Percentiles rank a stretch among this genome's conserved stretches.
phyloP scores from a whole-genome alignment of 176 grass and related monocot species.

The Rhynchospora pubera region DNA sequence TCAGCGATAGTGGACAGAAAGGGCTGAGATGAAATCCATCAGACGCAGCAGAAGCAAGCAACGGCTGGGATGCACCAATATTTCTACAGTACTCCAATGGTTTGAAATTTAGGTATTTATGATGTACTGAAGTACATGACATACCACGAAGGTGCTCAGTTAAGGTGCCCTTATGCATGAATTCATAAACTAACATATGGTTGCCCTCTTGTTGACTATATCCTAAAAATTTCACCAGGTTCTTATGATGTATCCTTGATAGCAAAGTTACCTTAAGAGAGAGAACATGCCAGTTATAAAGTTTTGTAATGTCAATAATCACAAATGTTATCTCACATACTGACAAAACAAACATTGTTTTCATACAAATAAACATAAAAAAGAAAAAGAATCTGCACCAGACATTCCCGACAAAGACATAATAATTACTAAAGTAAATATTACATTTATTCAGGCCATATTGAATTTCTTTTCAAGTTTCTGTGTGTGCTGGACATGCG shows the following conservation, averaged over 20 bases:
- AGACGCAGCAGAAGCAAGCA: too few species aligned
- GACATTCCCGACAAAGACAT: too few species aligned
- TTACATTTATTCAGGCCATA: too few species aligned
- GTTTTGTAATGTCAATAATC: constrained; percentile 4
- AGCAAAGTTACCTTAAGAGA: constrained; percentile 80
- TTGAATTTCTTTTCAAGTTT: too few species aligned
- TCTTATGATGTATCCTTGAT: constrained; percentile 94
- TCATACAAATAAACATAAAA: not conserved
- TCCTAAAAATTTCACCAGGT: constrained; percentile 87
- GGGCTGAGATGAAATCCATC: too few species aligned
- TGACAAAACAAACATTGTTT: not conserved
- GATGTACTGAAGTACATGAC: not conserved
- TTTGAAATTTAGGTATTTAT: too few species aligned
- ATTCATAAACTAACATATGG: constrained; percentile 95
- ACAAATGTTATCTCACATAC: too few species aligned
- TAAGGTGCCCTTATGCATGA: constrained; percentile 91
- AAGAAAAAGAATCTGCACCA: too few species aligned
- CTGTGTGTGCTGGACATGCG: too few species aligned
- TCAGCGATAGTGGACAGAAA: too few species aligned
- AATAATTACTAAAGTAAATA: not conserved
- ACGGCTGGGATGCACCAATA: too few species aligned
- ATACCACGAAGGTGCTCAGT: constrained; percentile 81
- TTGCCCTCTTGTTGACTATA: constrained; percentile 94
- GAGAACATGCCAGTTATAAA: not conserved
- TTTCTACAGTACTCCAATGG: too few species aligned